These are phyloP conservation scores for Aegilops sharonensis DNA, from an alignment of 176 grass and related monocot species.

Conservation along the genomic window DNA sequence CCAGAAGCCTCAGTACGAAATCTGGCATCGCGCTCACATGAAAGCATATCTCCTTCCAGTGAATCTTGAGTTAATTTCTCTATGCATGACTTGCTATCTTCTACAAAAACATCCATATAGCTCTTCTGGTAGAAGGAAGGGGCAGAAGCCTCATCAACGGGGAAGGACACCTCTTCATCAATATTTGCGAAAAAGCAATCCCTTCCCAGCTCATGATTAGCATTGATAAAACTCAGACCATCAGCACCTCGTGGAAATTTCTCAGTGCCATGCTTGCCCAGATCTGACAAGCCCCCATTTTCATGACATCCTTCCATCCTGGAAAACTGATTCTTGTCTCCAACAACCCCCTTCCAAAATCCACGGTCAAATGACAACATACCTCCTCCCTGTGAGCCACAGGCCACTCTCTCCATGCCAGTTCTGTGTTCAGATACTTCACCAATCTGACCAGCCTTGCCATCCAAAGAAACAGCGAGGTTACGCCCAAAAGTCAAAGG, in stretches of 20 bases:
- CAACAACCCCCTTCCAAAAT: not conserved
- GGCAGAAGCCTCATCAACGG: not conserved
- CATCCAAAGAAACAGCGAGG: slow-evolving; percentile 9
- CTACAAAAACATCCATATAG: slow-evolving; percentile 5
- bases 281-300: not conserved
- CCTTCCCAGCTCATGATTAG: slow-evolving; percentile 30
- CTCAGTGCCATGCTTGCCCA: not conserved
- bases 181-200: slow-evolving; percentile 4
- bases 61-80: slow-evolving; percentile 23
- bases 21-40: not conserved
- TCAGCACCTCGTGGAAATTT: slow-evolving; percentile 11
- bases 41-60: not conserved
- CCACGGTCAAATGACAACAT: not conserved
- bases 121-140: slow-evolving; percentile 22
- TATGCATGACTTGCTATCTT: slow-evolving; percentile 9
- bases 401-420: not conserved
- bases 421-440: slow-evolving; percentile 3
- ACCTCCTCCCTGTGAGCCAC: not conserved
- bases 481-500: slow-evolving; percentile 8
- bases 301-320: not conserved
- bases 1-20: not conserved
- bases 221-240: not conserved
- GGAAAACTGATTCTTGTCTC: not conserved
- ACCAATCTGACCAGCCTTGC: not conserved
- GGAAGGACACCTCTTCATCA: not conserved